Conservation (phyloP, 306 rosid genomes). For the Betula pendula region DNA sequence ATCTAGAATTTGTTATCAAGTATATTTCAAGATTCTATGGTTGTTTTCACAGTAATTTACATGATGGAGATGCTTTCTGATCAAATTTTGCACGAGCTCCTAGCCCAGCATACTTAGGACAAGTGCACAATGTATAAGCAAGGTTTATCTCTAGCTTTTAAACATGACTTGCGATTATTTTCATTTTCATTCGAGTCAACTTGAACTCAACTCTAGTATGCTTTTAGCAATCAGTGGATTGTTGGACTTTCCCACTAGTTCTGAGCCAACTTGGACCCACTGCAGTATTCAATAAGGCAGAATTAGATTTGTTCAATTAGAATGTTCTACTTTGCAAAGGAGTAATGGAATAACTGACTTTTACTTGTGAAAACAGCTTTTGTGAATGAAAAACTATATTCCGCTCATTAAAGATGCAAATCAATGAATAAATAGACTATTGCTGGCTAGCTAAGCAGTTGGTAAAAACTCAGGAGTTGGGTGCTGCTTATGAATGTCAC, state of each 20-base stretch:
- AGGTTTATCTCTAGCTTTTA: background rate
- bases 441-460: constrained; percentile 2
- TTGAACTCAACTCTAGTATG: background rate
- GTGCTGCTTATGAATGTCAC: constrained; percentile 16
- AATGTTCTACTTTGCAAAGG: background rate
- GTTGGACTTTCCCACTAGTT: background rate
- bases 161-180: background rate
- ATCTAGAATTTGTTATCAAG: background rate
- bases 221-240: background rate
- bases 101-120: background rate
- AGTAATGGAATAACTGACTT: background rate
- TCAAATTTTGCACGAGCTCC: background rate
- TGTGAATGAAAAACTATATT: background rate
- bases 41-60: background rate
- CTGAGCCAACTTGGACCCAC: background rate
- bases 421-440: background rate
- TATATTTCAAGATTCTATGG: background rate
- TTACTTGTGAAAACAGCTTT: background rate
- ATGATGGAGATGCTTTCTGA: background rate
- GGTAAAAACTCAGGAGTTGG: background rate
- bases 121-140: background rate
- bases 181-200: background rate
- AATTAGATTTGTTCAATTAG: background rate
- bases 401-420: background rate
- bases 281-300: background rate